Conservation (phyloP, 2,329 filamentous ascomycete species). For the Pestalotiopsis fici region DNA sequence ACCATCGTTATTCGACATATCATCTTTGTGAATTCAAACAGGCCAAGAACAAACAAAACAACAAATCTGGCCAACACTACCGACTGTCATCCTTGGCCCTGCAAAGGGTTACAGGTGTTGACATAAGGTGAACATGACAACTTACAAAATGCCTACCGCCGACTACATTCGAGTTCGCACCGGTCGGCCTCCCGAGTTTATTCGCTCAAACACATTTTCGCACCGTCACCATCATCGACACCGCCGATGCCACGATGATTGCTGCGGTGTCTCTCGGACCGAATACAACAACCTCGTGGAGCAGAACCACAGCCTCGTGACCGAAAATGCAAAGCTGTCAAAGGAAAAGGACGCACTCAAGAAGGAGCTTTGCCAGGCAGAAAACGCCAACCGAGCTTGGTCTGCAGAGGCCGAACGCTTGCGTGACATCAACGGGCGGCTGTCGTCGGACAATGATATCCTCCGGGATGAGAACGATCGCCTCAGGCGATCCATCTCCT, state of each 20-base stretch:
- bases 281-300: conserved; percentile 21
- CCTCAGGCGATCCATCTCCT: conserved; percentile 9
- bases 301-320: conserved; percentile 17
- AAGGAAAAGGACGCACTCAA: conserved; percentile 24
- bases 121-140: background rate
- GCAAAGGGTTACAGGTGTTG: background rate
- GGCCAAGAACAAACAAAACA: background rate
- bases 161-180: conserved; percentile 16
- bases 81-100: background rate
- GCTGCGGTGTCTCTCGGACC: conserved; percentile 23
- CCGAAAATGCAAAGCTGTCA: conserved; percentile 14
- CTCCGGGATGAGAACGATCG: conserved; percentile 10
- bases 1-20: background rate
- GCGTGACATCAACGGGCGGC: conserved; percentile 11
- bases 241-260: conserved; percentile 23
- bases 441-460: conserved; percentile 15
- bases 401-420: background rate
- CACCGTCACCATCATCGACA: conserved; percentile 17
- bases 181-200: conserved; percentile 16
- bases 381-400: conserved; percentile 18
- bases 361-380: conserved; percentile 14
- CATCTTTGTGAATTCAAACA: background rate
- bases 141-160: conserved; percentile 6
- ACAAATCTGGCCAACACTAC: background rate
- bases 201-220: conserved; percentile 23